These are phyloP conservation scores for Strobilomyces echinocephalus DNA, from an alignment of 768 basidiomycete species.

Conservation along the genomic window DNA sequence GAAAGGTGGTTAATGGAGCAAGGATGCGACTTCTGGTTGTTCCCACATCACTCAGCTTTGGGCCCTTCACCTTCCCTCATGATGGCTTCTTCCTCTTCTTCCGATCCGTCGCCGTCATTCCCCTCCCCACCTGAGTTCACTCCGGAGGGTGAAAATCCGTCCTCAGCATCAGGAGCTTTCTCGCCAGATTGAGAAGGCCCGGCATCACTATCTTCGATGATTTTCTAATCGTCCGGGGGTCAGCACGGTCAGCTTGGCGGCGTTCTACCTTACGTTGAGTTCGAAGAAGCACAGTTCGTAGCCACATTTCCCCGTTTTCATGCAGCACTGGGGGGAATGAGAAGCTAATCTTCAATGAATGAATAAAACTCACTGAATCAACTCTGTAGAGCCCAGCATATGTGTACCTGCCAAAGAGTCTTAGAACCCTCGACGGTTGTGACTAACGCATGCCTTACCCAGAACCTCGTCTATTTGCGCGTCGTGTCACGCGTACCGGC, in stretches of 20 bases:
- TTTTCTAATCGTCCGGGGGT: constrained; percentile 10
- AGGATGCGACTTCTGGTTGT: no score
- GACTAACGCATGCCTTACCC: constrained; percentile 17
- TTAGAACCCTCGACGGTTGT: background rate
- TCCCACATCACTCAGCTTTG: no score
- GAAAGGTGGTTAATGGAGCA: no score
- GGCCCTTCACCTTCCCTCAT: no score
- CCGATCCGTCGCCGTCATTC: no score
- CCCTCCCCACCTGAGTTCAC: no score
- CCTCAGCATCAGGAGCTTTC: constrained; percentile 9
- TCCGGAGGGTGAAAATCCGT: no score
- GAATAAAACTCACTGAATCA: constrained; percentile 14
- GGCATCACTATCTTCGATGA: background rate
- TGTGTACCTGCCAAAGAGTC: constrained; percentile 19
- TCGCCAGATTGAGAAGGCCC: background rate
- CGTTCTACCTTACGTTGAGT: constrained; percentile 15
- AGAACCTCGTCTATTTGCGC: constrained; percentile 17
- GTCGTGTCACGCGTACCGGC: constrained; percentile 37
- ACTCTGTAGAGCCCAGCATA: constrained; percentile 33
- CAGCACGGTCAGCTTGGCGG: background rate
- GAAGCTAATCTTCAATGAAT: background rate
- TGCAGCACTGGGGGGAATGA: constrained; percentile 6
- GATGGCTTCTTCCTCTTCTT: no score
- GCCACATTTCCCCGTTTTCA: constrained; percentile 11
- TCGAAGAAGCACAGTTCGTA: constrained; percentile 27